Percentiles rank a stretch among this genome's conserved stretches.
Conservation (phyloP, 2,329 filamentous ascomycete species). For the Pseudocercospora vitis region DNA sequence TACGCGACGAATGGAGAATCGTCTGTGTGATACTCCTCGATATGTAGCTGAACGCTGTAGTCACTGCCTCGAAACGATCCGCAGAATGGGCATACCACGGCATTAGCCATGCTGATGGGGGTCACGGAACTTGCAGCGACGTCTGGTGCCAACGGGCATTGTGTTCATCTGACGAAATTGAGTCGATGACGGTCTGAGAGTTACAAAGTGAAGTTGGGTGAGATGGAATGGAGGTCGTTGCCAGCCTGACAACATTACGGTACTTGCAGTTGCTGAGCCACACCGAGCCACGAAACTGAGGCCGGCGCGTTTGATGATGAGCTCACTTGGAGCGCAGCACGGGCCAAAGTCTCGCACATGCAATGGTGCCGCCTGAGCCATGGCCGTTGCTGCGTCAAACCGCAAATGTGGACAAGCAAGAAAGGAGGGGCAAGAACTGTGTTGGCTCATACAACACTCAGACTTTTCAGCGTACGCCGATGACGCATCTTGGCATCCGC, state of each 20-base stretch:
- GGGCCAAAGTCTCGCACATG: too few relatives aligned
- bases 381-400: too few relatives aligned
- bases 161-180: background rate
- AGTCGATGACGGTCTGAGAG: background rate
- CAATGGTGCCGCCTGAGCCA: too few relatives aligned
- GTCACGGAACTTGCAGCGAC: slow-evolving; percentile 8
- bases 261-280: slow-evolving; percentile 1
- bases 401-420: background rate
- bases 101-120: slow-evolving; percentile 27
- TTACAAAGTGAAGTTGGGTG: background rate
- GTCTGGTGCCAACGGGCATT: slow-evolving; percentile 7
- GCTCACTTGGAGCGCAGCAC: too few relatives aligned
- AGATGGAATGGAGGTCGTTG: slow-evolving; percentile 1
- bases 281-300: background rate
- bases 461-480: slow-evolving; percentile 13
- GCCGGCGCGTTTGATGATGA: slow-evolving; percentile 1
- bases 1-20: slow-evolving; percentile 29
- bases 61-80: slow-evolving; percentile 27
- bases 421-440: background rate
- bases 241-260: background rate
- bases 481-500: slow-evolving; percentile 6
- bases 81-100: slow-evolving; percentile 34
- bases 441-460: background rate
- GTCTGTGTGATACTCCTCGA: slow-evolving; percentile 38
- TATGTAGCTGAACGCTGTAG: slow-evolving; percentile 35